Percentiles rank a stretch among this genome's conserved stretches.
These are phyloP conservation scores for Nothopassalora personata DNA, from an alignment of 2,329 filamentous ascomycete species.

Conservation along the genomic window DNA sequence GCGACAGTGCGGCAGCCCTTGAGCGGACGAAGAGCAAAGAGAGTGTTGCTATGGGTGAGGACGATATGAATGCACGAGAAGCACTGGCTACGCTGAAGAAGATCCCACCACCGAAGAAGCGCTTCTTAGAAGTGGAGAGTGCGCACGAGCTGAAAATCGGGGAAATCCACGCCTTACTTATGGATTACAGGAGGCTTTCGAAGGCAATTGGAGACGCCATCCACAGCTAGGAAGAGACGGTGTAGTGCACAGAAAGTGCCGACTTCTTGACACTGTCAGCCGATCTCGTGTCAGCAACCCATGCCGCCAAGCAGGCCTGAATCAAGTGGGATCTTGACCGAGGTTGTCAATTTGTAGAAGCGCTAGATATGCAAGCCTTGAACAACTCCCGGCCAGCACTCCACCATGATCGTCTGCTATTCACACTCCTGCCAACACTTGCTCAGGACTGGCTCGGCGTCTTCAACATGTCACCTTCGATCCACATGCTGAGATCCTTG, in stretches of 20 bases:
- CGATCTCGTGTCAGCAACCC: background rate
- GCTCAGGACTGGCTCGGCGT: no score
- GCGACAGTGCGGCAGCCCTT: background rate
- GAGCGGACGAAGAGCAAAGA: constrained; percentile 13
- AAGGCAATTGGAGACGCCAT: constrained; percentile 41
- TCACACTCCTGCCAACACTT: background rate
- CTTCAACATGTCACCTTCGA: background rate
- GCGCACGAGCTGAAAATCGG: constrained; percentile 43
- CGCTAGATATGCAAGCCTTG: background rate
- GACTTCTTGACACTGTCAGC: background rate
- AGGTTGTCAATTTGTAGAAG: background rate
- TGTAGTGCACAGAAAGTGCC: background rate
- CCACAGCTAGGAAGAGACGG: constrained; percentile 8
- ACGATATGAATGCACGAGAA: constrained; percentile 37
- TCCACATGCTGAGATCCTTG: background rate
- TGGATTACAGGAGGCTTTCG: constrained; percentile 38
- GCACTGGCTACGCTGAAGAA: constrained; percentile 42
- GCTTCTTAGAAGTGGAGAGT: constrained; percentile 44
- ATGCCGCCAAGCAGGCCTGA: background rate
- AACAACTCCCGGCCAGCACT: background rate
- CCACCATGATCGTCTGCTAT: background rate
- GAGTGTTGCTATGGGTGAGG: constrained; percentile 25
- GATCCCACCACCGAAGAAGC: constrained; percentile 43
- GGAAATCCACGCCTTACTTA: constrained; percentile 43
- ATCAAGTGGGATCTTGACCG: background rate